Base-by-base conservation (phyloP, 1,284 basidiomycete species). In the Macrocystidia cucumis region DNA sequence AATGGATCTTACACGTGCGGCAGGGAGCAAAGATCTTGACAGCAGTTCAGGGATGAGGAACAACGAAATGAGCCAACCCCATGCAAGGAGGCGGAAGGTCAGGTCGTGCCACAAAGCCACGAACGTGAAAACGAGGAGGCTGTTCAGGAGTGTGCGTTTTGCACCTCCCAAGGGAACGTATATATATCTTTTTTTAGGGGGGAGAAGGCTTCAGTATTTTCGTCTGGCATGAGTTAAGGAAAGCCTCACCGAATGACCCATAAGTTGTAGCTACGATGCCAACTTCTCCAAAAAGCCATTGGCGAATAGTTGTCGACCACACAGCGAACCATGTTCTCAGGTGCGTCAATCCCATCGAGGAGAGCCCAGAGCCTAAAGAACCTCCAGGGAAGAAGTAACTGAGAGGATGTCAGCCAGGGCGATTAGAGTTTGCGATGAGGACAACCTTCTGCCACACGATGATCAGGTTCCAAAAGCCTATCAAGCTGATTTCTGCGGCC, bases 21-120 rank as follows among this genome's bases (percentile, higher is more conserved):
- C 58, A 0, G 85, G 76, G 3, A 93, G 50, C 1, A 82, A 14
- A 42, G 65, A 72, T 13, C 67, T 60, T 1, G 78, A 84, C 2
- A 75, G 40, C 12, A 96, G 52, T 57, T 98, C 95, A 0, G 95
- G 95, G 1, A 93, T 46, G 39, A 99, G 81, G 56, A 99, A 97
- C 27, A 96, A 51, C 47, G 79, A 88, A 37, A 96, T 74, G 7
- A 97, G 78, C 95, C 95, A 98, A 1, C 95, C 95, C 96, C 96
- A 99, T 0, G 90, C 81, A 0, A 99, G 68, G 4, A 98, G 69
- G 31, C 74, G 74, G 57, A 96, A 83, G 0, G 85, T 86, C 0
- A 98, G 67, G 54, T 98, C 95, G 52, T 98, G 95, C 96, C 96
- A 99, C 9, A 98, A 64, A 0, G 96, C 96, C n/a, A 98, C 95